phyloP scores from a whole-genome alignment of 495 filamentous ascomycete genomes.

The Neurospora tetrasperma region DNA sequence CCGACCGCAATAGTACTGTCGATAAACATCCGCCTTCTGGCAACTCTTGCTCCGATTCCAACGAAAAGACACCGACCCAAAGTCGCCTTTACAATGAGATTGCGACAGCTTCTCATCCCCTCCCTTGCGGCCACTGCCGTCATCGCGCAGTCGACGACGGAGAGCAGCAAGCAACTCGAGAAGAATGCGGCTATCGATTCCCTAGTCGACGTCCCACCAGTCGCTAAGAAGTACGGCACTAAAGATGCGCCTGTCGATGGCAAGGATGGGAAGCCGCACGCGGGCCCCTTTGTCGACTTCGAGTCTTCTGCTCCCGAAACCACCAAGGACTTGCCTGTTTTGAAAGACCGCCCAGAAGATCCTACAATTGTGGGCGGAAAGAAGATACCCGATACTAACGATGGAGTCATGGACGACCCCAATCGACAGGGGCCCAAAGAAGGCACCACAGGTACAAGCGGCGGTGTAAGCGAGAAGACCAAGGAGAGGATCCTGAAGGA shows the following conservation, averaged over 20 bases:
- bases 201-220: conserved; percentile 9
- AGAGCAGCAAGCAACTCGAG: conserved; percentile 7
- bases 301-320: conserved; percentile 30
- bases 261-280: conserved; percentile 89
- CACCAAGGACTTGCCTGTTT: conserved; percentile 32
- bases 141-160: conserved; percentile 14
- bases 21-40: neutral
- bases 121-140: conserved; percentile 29
- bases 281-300: conserved; percentile 75
- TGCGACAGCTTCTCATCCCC: conserved; percentile 35
- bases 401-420: conserved; percentile 88
- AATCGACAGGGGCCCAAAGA: conserved; percentile 61
- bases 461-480: conserved; percentile 75
- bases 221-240: conserved; percentile 46
- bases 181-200: conserved; percentile 8
- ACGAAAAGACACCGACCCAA: neutral
- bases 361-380: conserved; percentile 47
- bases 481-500: conserved; percentile 55
- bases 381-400: conserved; percentile 64
- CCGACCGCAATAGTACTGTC: neutral
- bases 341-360: conserved; percentile 40
- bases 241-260: conserved; percentile 91
- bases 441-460: conserved; percentile 78
- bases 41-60: neutral
- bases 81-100: conserved; percentile 26